Evolutionary conservation across 1,139 yeast species (phyloP), one percentile per base, ranked within the genome.

Genomic region (Candida neerlandica): DNA sequence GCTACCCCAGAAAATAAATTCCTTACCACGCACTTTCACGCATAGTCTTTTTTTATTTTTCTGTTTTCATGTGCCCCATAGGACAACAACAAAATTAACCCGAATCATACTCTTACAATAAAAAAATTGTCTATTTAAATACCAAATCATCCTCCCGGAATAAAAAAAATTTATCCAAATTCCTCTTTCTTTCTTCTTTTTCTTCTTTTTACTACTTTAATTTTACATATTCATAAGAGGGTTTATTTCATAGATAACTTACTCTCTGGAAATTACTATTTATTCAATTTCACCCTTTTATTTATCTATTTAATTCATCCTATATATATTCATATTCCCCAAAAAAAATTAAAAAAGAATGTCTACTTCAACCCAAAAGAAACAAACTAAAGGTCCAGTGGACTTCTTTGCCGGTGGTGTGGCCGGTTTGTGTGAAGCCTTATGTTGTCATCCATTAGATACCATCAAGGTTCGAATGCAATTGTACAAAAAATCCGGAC

Each of bases 391-490:
- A 45, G 66, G 77, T 41, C 83, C 86, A 38, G 81, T 89, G 53
- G 96, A 91, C 67, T 80, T 92, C 62, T 77, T 91, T 49, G 96
- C 98, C 43, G 99, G 99, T 59, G 99, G 99, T 63, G 86, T 95
- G 12, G 99, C 99, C 16, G 99, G 99, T 54, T 78, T 92, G 55
- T 89, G 91, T 66, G 99, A 94, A 74, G 99, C 98, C 18, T 79
- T 94, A 58, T 85, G 95, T 67, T 94, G 99, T 70, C 99, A 94
- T 69, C 98, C 98, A 12, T 80, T 92, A 63, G 94, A 86, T 63
- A 94, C 99, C 45, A 89, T 94, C 67, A 94, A 94, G 72, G 99
- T 94, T 55, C 83, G 98, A 66, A 92, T 92, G 98, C 98, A 92
- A 71, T 81, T 92, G 61, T 85, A 86, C 65, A 80, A 78, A 59